phyloP scores from a whole-genome alignment of 2,329 filamentous ascomycete genomes.

The Pseudogymnoascus sp. region DNA sequence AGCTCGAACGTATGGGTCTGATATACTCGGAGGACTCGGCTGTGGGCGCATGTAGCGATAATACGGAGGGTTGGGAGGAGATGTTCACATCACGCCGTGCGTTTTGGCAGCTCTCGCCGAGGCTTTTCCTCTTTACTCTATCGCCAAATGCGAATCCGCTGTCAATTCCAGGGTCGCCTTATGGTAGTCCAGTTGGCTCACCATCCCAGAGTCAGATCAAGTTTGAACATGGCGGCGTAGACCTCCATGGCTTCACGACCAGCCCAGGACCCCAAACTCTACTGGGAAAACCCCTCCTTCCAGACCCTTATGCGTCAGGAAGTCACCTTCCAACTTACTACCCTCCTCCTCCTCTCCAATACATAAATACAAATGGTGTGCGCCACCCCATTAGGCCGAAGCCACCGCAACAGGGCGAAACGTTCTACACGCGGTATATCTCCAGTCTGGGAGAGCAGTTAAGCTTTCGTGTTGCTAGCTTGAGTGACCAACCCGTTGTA shows the following conservation, averaged over 20 bases:
- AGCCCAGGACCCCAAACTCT: conserved; percentile 27
- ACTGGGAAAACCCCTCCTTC: conserved; percentile 9
- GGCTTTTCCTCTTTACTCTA: conserved; percentile 80
- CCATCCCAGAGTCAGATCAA: conserved; percentile 29
- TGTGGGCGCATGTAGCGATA: conserved; percentile 56
- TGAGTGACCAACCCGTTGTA: conserved; percentile 53
- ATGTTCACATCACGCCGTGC: conserved; percentile 75
- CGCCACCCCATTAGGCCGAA: conserved; percentile 84
- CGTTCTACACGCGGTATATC: conserved; percentile 83
- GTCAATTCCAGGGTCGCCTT: conserved; percentile 43
- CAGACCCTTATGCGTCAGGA: conserved; percentile 68
- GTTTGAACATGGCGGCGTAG: conserved; percentile 17
- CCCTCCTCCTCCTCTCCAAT: conserved; percentile 74
- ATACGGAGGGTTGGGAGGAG: conserved; percentile 58
- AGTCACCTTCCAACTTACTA: conserved; percentile 89
- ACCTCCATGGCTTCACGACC: conserved; percentile 32
- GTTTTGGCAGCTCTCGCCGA: conserved; percentile 89
- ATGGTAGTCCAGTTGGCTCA: conserved; percentile 45
- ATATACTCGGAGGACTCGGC: conserved; percentile 67
- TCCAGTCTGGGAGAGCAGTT: conserved; percentile 77
- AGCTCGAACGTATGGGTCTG: conserved; percentile 88
- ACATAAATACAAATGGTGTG: conserved; percentile 66
- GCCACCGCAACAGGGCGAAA: conserved; percentile 80
- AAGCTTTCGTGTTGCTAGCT: conserved; percentile 76
- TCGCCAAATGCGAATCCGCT: conserved; percentile 39